A percentile compares a stretch with the other conserved stretches of the same genome.
Evolutionary conservation across 306 rosid species (phyloP).

Genomic region (Gastrolobium bilobum): DNA sequence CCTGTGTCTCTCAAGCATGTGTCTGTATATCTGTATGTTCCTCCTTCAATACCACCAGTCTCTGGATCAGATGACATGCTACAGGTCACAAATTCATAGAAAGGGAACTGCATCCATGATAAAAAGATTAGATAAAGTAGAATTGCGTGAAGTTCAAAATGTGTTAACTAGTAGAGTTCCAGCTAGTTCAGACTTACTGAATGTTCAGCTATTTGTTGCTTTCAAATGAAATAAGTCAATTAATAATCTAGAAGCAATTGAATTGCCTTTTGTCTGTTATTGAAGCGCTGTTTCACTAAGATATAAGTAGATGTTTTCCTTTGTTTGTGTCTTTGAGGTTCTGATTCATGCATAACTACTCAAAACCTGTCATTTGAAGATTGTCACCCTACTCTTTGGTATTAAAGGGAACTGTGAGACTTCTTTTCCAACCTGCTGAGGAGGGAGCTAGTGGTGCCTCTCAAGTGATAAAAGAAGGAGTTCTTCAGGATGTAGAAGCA

Average conservation of each 20-base stretch:
- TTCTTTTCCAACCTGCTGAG: conserved; percentile 85
- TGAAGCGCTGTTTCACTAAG: neutral
- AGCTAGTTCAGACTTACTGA: neutral
- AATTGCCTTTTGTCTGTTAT: conserved; percentile 29
- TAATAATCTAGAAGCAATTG: conserved; percentile 17
- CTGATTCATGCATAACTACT: conserved; percentile 30
- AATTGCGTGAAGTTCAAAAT: neutral
- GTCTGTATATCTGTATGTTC: neutral
- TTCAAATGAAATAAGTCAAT: conserved; percentile 8
- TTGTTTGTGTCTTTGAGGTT: conserved; percentile 9
- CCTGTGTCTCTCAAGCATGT: conserved; percentile 1
- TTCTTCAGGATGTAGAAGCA: conserved; percentile 69
- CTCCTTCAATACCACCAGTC: neutral
- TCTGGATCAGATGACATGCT: conserved; percentile 18
- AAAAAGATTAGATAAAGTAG: neutral
- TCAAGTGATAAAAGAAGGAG: conserved; percentile 71
- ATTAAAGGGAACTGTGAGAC: conserved; percentile 80
- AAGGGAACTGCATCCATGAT: neutral
- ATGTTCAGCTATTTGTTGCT: neutral
- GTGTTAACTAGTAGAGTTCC: neutral
- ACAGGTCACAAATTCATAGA: neutral
- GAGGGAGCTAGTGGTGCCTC: conserved; percentile 75
- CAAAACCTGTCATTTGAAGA: conserved; percentile 36
- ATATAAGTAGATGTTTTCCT: conserved; percentile 13
- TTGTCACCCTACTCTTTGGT: neutral